phyloP scores from a whole-genome alignment of 305 asterid species.

The Euphrasia arctica region DNA sequence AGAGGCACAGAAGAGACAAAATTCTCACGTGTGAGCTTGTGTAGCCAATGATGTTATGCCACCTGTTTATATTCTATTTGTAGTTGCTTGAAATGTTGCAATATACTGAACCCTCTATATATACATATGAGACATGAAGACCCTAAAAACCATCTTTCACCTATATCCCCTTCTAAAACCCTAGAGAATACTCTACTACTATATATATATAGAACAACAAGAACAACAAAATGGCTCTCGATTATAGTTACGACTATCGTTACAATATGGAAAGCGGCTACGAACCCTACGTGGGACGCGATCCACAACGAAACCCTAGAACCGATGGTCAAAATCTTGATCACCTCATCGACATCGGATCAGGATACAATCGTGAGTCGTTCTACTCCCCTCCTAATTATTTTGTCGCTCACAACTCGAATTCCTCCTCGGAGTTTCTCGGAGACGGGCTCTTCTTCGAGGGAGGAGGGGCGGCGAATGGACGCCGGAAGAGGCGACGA shows the following conservation, averaged over 20 bases:
- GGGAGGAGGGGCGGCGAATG: background rate
- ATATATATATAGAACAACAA: too few species aligned
- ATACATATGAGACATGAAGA: too few species aligned
- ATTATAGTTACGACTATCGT: slow-evolving; percentile 21
- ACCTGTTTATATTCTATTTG: too few species aligned
- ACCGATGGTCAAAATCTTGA: slow-evolving; percentile 20
- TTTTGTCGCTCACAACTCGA: background rate
- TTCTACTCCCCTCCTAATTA: slow-evolving; percentile 26
- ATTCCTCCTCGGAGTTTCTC: slow-evolving; percentile 30
- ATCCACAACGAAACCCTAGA: background rate
- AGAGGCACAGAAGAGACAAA: too few species aligned
- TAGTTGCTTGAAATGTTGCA: too few species aligned
- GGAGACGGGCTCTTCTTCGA: slow-evolving; percentile 21
- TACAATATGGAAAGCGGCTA: background rate
- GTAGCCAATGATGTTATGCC: too few species aligned
- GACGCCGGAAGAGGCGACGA: slow-evolving; percentile 47
- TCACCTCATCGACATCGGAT: background rate
- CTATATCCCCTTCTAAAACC: too few species aligned
- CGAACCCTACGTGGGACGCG: slow-evolving; percentile 17
- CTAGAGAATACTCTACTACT: too few species aligned
- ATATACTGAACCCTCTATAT: too few species aligned
- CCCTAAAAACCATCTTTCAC: too few species aligned
- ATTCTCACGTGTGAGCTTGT: too few species aligned
- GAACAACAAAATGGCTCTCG: background rate
- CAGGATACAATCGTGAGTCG: slow-evolving; percentile 22